Base-by-base conservation (phyloP, 2,329 filamentous ascomycete species). In the Fusarium continuum region DNA sequence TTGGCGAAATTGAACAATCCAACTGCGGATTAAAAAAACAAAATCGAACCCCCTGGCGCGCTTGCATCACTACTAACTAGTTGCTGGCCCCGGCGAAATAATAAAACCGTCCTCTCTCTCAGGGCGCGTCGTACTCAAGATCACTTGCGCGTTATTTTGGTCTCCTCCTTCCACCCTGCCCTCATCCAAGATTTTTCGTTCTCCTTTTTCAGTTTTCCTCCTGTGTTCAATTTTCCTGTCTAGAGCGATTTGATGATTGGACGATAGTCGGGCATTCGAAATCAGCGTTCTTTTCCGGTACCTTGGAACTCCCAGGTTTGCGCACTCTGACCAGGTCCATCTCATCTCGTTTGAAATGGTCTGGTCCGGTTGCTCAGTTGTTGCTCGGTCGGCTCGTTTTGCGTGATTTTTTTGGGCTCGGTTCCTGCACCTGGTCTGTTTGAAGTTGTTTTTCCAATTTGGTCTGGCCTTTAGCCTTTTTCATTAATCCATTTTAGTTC, bases 1-100 rank as follows among this genome's bases (percentile, higher is more conserved):
- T 67, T 63, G 55, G 74, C 70, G 51, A 74, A 75, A 76, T 71
- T 72, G 61, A 66, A 67, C 60, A 55, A 38, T 41, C 31, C 50
- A 51, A 46, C 26, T 44, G n/a, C 52, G 57, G 65, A 70, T 62
- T 53, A 72, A 72, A 65, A 73, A 74, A 72, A 68, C 68, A 61
- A 57, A 50, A 41, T 43, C 49, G 49, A 34, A 56, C 59, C 65
- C 63, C 62, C 68, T 68, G 59, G 52, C 54, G 55, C 63, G 26
- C 46, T 58, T 39, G 40, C 54, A 62, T 62, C 61, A 65, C 36
- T 58, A 17, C 22, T 51, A 25, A 34, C 35, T 26, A 19, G 34
- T 13, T 19, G 38, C 29, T 38, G 20, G 17, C 31, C 19, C 50
- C 29, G 49, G 54, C 60, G 39, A 55, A 69, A 64, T 61, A 65